Base-by-base conservation (phyloP, 768 basidiomycete genomes). In the Astraeus odoratus region DNA sequence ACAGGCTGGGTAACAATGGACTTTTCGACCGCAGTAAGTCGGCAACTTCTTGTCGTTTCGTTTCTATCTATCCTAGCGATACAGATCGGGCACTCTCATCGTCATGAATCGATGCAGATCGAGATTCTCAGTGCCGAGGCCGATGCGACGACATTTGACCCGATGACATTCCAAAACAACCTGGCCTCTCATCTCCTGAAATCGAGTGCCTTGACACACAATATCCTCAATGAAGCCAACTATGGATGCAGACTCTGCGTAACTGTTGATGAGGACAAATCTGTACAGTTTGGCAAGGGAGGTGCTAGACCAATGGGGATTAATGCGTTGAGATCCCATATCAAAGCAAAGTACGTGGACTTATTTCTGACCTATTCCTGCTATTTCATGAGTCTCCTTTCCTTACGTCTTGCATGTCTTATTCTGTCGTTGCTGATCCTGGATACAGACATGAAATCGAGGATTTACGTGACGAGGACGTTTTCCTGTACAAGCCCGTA, bases 1-100 rank as follows among this genome's bases (percentile, higher is more conserved):
- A 51, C 66, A 22, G 66, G 68, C 1, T 67, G 64, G 18, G 69
- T 82, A 33, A 49, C 75, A 19, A 71, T 86, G 67, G 66, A 68
- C 43, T 66, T 71, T 29, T 53, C 61, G 5, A 69, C 56, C 40
- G 62, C 82, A 25, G 83, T 80, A 52, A 43, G 75, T 51, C 18
- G 3, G 19, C 16, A 18, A 20, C 10, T 15, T 16, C 9, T 29
- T 4, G 42, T 30, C 34, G 26, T 41, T 40, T 19, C 7, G 3
- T 23, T 39, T 10, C 31, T 42, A 10, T 20, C 27, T 49, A 2
- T 9, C 37, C 12, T 6, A 3, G 6, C 3, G 22, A 36, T n/a
- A n/a, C 55, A 85, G 83, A 61, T 74, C 26, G 76, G 77, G 0
- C 83, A 86, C 57, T 73, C 72, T 33, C 77, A 80, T 49, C 73